Base-by-base conservation (phyloP, 805 yeast genomes). In the Kuraishia floccosa region DNA sequence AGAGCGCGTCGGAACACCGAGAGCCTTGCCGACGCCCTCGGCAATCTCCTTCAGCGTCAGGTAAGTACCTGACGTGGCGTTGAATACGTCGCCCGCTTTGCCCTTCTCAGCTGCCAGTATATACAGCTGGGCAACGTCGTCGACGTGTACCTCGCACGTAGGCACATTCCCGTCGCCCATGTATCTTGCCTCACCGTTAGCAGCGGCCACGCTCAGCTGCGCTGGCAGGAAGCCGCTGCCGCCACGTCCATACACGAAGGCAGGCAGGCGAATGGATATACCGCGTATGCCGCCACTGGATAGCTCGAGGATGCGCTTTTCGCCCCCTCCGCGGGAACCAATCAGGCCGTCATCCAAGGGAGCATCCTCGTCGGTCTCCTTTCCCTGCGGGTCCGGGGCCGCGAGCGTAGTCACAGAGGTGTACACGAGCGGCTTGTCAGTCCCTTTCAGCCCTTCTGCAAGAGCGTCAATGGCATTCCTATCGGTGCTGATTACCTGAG, bases 211-310 rank as follows among this genome's bases (percentile, higher is more conserved):
- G 3, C 27, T 31, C 4, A 40, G 30, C 9, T 47, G 29, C 4
- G 18, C 7, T 3, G 50, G 40, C 17, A 52, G 20, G 25, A 56
- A 57, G 2, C 41, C 54, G 4, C 35, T 30, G 10, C 22, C 22
- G 30, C 52, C 58, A 1, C 42, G 46, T n/a, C 50, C 65, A 37
- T 58, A 63, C 18, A 52, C 59, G 7, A 50, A 36, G 20, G 59
- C 54, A 11, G 58, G 39, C 17, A 58, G 37, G 34, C 60, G 44
- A 2, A 59, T 34, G 10, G 33, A 16, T 12, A 35, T 28, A 4
- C 44, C 35, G 17, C 43, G 44, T 3, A 60, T 50, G n/a, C 56
- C 55, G 30, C 42, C 40, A 3, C 39, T 38, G 12, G 36, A 39
- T 22, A 36, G 42, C 15, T 33, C 12, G 24, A 45, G 19, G 3